Evolutionary conservation across 2,329 filamentous ascomycete species (phyloP).

Genomic region (Lachnellula occidentalis): DNA sequence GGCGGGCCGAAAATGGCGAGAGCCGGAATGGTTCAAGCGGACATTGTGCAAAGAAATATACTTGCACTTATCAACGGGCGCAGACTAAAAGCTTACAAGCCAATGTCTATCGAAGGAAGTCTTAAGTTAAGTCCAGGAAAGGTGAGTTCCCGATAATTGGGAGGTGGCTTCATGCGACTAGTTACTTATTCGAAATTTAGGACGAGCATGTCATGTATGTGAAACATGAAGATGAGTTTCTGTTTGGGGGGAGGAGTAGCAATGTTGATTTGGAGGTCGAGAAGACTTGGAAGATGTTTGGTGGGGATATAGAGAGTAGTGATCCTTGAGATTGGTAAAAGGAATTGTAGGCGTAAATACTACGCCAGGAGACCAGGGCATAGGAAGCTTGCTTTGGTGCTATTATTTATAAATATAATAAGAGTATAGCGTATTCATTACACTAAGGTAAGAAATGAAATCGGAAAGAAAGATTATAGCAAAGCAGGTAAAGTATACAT

Average conservation of each 20-base stretch:
- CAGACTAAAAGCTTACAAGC: conserved; percentile 25
- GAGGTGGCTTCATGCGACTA: not conserved
- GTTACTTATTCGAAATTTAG: not conserved
- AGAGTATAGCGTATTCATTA: no score
- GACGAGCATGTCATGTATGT: conserved; percentile 13
- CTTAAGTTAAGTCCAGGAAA: conserved; percentile 37
- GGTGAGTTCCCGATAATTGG: conserved; percentile 1
- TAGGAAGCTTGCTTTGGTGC: no score
- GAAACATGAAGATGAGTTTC: conserved; percentile 12
- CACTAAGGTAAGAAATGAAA: no score
- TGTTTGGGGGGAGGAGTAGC: conserved; percentile 10
- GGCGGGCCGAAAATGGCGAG: conserved; percentile 38
- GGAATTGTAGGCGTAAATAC: no score
- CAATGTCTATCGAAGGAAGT: conserved; percentile 31
- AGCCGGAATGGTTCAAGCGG: conserved; percentile 39
- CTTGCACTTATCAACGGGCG: conserved; percentile 34
- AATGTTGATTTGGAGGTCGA: conserved; percentile 14
- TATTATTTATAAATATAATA: no score
- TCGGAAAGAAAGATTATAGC: no score
- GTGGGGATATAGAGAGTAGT: conserved; percentile 4
- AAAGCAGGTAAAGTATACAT: no score
- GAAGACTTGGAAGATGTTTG: conserved; percentile 16
- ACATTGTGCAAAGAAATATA: conserved; percentile 42
- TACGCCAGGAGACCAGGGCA: no score
- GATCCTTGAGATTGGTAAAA: not conserved